Evolutionary conservation across 225 moss, liverwort and hornwort genomes (phyloP), one percentile per base, ranked within the genome.

Genomic region (Lunularia cruciata): DNA sequence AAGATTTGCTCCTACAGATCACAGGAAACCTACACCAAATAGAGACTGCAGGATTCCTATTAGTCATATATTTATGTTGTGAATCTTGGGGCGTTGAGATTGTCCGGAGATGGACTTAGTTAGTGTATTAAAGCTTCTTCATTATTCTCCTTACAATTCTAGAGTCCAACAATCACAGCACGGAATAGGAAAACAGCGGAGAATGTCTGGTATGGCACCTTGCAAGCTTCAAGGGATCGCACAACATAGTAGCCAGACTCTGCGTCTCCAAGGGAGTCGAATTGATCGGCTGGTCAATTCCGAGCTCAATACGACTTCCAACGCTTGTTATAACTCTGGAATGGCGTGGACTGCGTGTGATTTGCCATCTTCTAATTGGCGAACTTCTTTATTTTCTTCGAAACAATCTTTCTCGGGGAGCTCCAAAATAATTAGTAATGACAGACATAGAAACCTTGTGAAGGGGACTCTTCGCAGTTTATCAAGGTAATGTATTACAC

Each of bases 31-130:
- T n/a, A n/a, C n/a, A n/a, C n/a, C n/a, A n/a, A n/a, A n/a, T n/a
- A n/a, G n/a, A n/a, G n/a, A n/a, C n/a, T n/a, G n/a, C n/a, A n/a
- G n/a, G n/a, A n/a, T n/a, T n/a, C n/a, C n/a, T n/a, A n/a, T n/a
- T n/a, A n/a, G n/a, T n/a, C n/a, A n/a, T n/a, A n/a, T n/a, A n/a
- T n/a, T n/a, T n/a, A n/a, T 61, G 39, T 25, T 61, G 23, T 39
- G 39, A 61, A 25, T 25, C 13, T 40, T 12, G 0, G 16, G 56
- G 23, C 15, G 28, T 30, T 32, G 12, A 57, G 33, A 32, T 54
- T 8, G 27, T 19, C 63, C 30, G 45, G 46, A 64, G 46, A 64
- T 64, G 63, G 28, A 64, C 45, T 27, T 46, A 13, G 18, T 25
- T 28, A 30, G 26, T 46, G 13, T 46, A 28, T 45, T 46, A 28